Evolutionary conservation across 2,329 filamentous ascomycete species (phyloP).

Genomic region (Colletotrichum trifolii): DNA sequence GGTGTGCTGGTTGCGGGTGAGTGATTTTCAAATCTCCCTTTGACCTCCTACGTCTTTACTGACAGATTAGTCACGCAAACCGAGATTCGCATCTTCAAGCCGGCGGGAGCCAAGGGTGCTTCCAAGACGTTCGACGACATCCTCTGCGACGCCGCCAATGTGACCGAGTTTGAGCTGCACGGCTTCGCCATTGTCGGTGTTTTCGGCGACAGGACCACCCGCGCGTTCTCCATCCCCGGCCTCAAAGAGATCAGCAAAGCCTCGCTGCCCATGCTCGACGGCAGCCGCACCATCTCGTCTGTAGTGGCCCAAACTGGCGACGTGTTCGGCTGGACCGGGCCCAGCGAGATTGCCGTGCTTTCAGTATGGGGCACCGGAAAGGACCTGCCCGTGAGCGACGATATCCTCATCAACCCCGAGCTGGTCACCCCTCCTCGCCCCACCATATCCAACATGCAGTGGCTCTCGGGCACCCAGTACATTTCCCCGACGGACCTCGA

Average conservation of each 20-base stretch:
- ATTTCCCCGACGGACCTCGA: constrained; percentile 90
- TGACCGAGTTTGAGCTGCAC: constrained; percentile 79
- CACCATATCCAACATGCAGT: constrained; percentile 94
- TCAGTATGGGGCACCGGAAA: constrained; percentile 85
- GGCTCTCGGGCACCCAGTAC: constrained; percentile 95
- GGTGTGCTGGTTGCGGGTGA: constrained; percentile 82
- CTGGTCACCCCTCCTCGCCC: constrained; percentile 81
- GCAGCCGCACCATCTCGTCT: constrained; percentile 75
- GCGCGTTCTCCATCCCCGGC: constrained; percentile 87
- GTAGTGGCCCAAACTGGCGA: constrained; percentile 82
- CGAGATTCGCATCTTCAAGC: constrained; percentile 89
- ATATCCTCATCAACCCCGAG: constrained; percentile 82
- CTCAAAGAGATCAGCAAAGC: constrained; percentile 84
- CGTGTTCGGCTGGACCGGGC: constrained; percentile 88
- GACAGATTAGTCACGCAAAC: constrained; percentile 68
- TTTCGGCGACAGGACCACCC: constrained; percentile 83
- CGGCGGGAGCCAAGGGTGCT: constrained; percentile 87
- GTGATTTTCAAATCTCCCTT: constrained; percentile 39
- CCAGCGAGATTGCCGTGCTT: constrained; percentile 85
- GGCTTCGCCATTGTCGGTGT: constrained; percentile 85
- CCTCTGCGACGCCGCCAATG: constrained; percentile 82
- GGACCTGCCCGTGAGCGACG: constrained; percentile 70
- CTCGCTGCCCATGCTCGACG: constrained; percentile 77
- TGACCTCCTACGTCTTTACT: constrained; percentile 35
- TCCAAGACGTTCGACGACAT: constrained; percentile 88